Base-by-base conservation (phyloP, 1,139 yeast genomes). In the Geotrichum restrictum region DNA sequence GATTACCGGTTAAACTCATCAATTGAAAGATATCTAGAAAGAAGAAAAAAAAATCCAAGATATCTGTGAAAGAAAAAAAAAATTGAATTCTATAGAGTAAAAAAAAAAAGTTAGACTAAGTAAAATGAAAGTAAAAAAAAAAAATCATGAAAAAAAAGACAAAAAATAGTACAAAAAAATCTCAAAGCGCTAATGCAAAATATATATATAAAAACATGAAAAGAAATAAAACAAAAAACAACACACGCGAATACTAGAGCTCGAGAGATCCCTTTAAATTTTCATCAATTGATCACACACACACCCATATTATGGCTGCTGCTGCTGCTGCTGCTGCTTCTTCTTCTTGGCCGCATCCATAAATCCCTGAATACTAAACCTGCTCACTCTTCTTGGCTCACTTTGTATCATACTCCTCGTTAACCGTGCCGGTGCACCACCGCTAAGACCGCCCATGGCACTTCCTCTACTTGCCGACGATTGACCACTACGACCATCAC, bases 331-430 rank as follows among this genome's bases (percentile, higher is more conserved):
- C 18, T 22, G 18, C 36, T 38, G 34, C 48, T 45, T 33, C 24
- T 48, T 48, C 33, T 48, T 38, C 14, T 24, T 40, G 10, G 37
- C 21, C 40, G 38, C 31, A 22, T 48, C 43, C 21, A 43, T 16
- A 29, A 48, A 14, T 3, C 51, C 51, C 21, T 38, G 24, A 39
- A 48, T 36, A 29, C 51, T 48, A 32, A 40, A 48, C 24, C 45
- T 7, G 33, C 51, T 48, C 21, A 41, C 45, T 22, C 29, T 27
- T n/a, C 36, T 4, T 8, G 36, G 21, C 22, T 14, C 34, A 37
- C 27, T 45, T 31, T 38, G 22, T 19, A 16, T 36, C 46, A 31
- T 16, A 10, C 13, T 31, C 13, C 38, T 31, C 27, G 21, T 31
- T 10, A n/a, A 18, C 38, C 19, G 7, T 5, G 4, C n/a, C 11